Evolutionary conservation across 2,329 filamentous ascomycete genomes (phyloP), one percentile per base, ranked within the genome.

Genomic region (Lecanicillium sp.): DNA sequence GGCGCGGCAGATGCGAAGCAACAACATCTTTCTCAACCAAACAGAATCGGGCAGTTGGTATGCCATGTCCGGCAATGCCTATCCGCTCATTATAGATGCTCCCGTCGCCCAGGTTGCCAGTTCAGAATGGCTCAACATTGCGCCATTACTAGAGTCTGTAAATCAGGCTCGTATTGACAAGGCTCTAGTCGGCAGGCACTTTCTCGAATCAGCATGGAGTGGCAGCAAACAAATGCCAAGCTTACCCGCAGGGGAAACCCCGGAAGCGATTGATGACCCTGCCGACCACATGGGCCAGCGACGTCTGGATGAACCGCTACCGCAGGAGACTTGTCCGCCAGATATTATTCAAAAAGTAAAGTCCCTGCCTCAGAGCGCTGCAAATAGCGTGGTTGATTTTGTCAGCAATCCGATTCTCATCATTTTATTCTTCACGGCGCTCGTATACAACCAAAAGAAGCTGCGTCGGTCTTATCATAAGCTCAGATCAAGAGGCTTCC

Each of bases 11-110:
- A 68, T 73, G 33, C 70, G 80, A 22, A 73, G 70, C 45, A 71
- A 74, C 44, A 79, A 76, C 41, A 79, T 95, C 1, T 94, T 92
- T 53, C 72, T 96, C 43, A 95, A 95, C 56, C 83, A 82, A 48
- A 95, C 89, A 2, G 77, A 84, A 40, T 68, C 71, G n/a, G 90
- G 89, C 20, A 84, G 85, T 44, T 96, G 90, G 88, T 98, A 90
- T 58, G 92, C 89, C 22, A 73, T 96, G 62, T 95, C 90, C 2
- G 90, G 94, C 42, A 73, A 71, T 29, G 79, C 79, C 8, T 96
- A 95, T 51, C 92, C 92, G 4, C 72, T 90, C 9, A 86, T 95
- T 19, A 82, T 89, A 16, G 77, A 86, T 38, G 80, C 71, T 0
- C 70, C 71, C 0, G 46, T 55, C 3, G 75, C 65, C 16, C 63